These are phyloP conservation scores for Croton laevigatus DNA, from an alignment of 441 rosid species.

Conservation along the genomic window DNA sequence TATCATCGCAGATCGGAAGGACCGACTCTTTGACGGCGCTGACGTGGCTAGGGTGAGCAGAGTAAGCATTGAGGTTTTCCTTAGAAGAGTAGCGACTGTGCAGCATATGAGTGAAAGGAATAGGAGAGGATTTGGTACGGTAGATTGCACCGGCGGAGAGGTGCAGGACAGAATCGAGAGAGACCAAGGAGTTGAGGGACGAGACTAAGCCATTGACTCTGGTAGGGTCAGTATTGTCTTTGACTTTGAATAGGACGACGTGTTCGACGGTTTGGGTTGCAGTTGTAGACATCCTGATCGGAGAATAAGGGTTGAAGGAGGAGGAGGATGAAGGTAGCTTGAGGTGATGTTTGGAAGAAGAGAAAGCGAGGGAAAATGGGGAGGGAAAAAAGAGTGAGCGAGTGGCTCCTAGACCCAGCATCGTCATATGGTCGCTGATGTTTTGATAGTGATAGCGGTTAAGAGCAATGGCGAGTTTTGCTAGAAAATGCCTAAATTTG, in stretches of 20 bases:
- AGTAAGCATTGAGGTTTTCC: constrained; percentile 47
- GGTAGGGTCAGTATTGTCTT: constrained; percentile 40
- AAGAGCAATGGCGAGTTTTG: too few relatives aligned
- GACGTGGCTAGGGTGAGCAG: constrained; percentile 63
- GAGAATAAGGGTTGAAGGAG: constrained; percentile 18
- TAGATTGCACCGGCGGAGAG: constrained; percentile 52
- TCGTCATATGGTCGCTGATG: constrained; percentile 1
- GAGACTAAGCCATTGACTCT: constrained; percentile 43
- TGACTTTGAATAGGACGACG: constrained; percentile 76
- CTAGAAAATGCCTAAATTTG: too few relatives aligned
- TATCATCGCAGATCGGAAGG: constrained; percentile 64
- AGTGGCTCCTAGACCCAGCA: constrained; percentile 24
- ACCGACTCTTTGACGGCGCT: constrained; percentile 56
- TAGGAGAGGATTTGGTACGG: constrained; percentile 40
- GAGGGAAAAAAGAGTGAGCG: constrained; percentile 33
- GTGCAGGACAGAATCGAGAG: constrained; percentile 55
- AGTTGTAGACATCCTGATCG: constrained; percentile 33
- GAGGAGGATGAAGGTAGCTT: constrained; percentile 13
- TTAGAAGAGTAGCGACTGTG: constrained; percentile 80
- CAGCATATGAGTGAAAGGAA: constrained; percentile 75
- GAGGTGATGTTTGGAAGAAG: constrained; percentile 32
- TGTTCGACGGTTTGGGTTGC: constrained; percentile 46
- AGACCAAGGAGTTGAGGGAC: constrained; percentile 47
- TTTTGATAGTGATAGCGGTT: neutral
- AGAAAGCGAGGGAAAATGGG: constrained; percentile 30